Evolutionary conservation across 768 basidiomycete genomes (phyloP).

Genomic region (Strobilomyces dryophilus): DNA sequence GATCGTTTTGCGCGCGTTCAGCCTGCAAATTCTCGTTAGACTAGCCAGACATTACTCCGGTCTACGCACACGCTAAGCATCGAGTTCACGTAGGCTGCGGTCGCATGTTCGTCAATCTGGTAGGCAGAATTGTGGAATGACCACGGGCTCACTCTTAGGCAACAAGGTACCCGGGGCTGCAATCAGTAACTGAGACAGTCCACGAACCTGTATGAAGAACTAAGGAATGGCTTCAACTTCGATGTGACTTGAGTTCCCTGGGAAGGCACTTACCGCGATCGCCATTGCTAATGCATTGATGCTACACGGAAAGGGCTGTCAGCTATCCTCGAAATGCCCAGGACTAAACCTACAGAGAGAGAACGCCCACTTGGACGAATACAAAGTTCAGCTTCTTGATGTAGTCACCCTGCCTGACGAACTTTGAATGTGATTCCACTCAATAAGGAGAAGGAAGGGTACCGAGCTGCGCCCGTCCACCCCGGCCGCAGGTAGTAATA

Average conservation of each 20-base stretch:
- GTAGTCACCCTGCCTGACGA: background rate
- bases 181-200: background rate
- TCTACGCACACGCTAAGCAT: slow-evolving; percentile 22
- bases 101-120: background rate
- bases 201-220: slow-evolving; percentile 13
- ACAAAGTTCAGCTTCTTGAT: slow-evolving; percentile 4
- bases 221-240: background rate
- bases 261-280: slow-evolving; percentile 8
- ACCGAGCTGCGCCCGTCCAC: too few relatives aligned
- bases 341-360: background rate
- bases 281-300: slow-evolving; percentile 10
- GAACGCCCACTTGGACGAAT: background rate
- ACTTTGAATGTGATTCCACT: background rate
- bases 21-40: background rate
- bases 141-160: slow-evolving; percentile 13
- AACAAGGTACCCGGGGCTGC: slow-evolving; percentile 12
- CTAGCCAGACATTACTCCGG: background rate
- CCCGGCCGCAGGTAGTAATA: background rate
- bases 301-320: slow-evolving; percentile 1
- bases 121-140: background rate
- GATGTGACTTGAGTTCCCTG: background rate
- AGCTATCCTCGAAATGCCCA: background rate
- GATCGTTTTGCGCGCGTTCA: slow-evolving; percentile 16
- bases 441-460: background rate
- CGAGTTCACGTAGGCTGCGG: slow-evolving; percentile 22